Percentiles rank a stretch among this genome's conserved stretches.
phyloP scores from a whole-genome alignment of 2,329 filamentous ascomycete genomes.

The Aureobasidium musti region DNA sequence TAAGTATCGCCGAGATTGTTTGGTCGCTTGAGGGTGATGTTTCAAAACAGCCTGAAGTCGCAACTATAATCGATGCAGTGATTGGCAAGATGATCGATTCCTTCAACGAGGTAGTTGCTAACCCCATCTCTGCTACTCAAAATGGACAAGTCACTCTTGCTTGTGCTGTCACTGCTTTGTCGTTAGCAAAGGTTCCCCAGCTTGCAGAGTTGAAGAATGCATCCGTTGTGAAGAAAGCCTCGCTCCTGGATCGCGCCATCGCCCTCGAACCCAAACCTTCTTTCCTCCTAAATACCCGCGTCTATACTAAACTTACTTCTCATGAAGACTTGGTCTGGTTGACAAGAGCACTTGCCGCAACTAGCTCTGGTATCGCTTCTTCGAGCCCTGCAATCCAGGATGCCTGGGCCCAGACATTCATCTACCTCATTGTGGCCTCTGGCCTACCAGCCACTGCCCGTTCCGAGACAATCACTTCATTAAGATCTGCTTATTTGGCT shows the following conservation, averaged over 20 bases:
- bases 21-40: slow-evolving; percentile 56
- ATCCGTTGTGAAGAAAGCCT: slow-evolving; percentile 61
- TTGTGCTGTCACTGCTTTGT: slow-evolving; percentile 70
- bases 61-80: slow-evolving; percentile 53
- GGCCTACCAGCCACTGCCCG: slow-evolving; percentile 63
- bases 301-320: slow-evolving; percentile 75
- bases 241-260: slow-evolving; percentile 66
- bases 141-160: slow-evolving; percentile 79
- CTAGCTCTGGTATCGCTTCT: slow-evolving; percentile 26
- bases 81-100: slow-evolving; percentile 64
- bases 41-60: slow-evolving; percentile 51
- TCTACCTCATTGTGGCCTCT: slow-evolving; percentile 72
- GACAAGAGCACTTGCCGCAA: slow-evolving; percentile 64
- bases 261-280: slow-evolving; percentile 77
- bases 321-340: slow-evolving; percentile 81
- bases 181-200: slow-evolving; percentile 55
- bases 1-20: slow-evolving; percentile 71
- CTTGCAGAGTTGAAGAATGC: slow-evolving; percentile 59
- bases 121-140: slow-evolving; percentile 76
- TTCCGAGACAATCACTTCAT: slow-evolving; percentile 60
- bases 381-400: slow-evolving; percentile 52
- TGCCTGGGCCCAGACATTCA: slow-evolving; percentile 80
- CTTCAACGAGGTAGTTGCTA: slow-evolving; percentile 76
- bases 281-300: slow-evolving; percentile 78
- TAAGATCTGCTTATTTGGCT: slow-evolving; percentile 66